phyloP scores from a whole-genome alignment of 2,329 filamentous ascomycete species.

The Pseudopyrenochaeta lycopersici region DNA sequence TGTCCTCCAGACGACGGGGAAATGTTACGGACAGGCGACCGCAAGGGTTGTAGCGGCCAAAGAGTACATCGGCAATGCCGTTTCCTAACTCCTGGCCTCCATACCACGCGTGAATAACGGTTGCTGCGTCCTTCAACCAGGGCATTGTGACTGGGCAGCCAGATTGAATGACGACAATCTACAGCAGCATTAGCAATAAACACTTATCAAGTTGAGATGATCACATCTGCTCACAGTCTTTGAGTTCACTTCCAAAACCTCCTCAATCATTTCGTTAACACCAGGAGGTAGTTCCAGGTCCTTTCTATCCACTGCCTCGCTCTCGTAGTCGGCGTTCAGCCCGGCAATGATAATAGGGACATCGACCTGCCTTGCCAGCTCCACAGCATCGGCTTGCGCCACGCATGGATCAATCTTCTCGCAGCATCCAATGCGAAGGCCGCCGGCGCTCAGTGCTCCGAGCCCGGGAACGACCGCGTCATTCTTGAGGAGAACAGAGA shows the following conservation, averaged over 20 bases:
- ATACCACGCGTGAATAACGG: conserved; percentile 78
- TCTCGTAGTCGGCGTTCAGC: conserved; percentile 76
- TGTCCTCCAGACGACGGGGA: conserved; percentile 64
- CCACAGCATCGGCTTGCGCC: conserved; percentile 11
- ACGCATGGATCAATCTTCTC: conserved; percentile 61
- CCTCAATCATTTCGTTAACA: conserved; percentile 68
- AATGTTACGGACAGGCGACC: conserved; percentile 78
- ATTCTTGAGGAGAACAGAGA: no score
- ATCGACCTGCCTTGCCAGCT: conserved; percentile 50
- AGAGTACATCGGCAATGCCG: conserved; percentile 77
- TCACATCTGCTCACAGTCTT: no score
- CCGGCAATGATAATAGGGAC: conserved; percentile 63
- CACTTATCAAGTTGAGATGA: no score
- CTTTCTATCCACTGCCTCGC: conserved; percentile 69
- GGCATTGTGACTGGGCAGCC: conserved; percentile 80
- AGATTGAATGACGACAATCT: conserved; percentile 80
- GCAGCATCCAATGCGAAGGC: conserved; percentile 67
- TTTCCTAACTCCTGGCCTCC: conserved; percentile 85
- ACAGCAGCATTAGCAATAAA: no score
- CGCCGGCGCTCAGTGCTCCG: no score
- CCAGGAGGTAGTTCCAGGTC: conserved; percentile 64
- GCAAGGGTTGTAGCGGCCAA: conserved; percentile 76
- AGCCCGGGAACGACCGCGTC: no score
- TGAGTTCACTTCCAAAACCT: conserved; percentile 68
- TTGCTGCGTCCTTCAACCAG: conserved; percentile 80